Conservation (phyloP, 2,329 filamentous ascomycete genomes). For the Phialophora expanda region DNA sequence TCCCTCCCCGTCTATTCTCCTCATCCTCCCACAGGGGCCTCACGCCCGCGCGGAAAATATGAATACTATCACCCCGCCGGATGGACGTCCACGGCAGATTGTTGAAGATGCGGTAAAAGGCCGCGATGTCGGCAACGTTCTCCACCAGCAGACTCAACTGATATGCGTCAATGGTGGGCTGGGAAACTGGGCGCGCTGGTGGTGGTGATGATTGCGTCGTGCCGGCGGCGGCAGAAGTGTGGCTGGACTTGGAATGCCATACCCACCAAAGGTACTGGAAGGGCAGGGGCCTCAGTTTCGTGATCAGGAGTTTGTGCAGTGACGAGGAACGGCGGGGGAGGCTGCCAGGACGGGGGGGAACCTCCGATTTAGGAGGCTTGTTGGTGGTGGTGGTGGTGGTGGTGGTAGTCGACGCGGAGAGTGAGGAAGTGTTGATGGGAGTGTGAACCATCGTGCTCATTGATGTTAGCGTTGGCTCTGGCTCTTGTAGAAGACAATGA, state of each 20-base stretch:
- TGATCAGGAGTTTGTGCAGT: constrained; percentile 52
- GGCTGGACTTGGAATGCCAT: constrained; percentile 52
- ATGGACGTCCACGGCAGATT: constrained; percentile 78
- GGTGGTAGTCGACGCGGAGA: background rate
- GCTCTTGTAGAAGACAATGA: background rate
- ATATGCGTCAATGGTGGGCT: constrained; percentile 33
- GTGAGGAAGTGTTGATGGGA: background rate
- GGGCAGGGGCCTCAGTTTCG: constrained; percentile 53
- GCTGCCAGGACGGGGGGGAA: background rate
- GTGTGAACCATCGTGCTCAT: background rate
- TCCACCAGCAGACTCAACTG: constrained; percentile 48
- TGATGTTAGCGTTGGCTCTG: background rate
- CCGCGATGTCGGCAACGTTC: constrained; percentile 50
- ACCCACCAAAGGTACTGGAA: constrained; percentile 56
- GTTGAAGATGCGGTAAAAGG: constrained; percentile 80
- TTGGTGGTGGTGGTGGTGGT: no score
- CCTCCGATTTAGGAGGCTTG: background rate
- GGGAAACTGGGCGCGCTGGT: background rate
- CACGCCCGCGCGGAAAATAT: constrained; percentile 79
- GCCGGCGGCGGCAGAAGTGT: background rate
- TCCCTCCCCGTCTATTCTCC: constrained; percentile 81
- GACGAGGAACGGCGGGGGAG: constrained; percentile 41
- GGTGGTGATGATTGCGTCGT: background rate
- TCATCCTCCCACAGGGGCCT: constrained; percentile 83
- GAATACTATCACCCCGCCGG: constrained; percentile 76